Evolutionary conservation across 441 rosid species (phyloP), one percentile per base, ranked within the genome.

Genomic region (Erodium trifolium): DNA sequence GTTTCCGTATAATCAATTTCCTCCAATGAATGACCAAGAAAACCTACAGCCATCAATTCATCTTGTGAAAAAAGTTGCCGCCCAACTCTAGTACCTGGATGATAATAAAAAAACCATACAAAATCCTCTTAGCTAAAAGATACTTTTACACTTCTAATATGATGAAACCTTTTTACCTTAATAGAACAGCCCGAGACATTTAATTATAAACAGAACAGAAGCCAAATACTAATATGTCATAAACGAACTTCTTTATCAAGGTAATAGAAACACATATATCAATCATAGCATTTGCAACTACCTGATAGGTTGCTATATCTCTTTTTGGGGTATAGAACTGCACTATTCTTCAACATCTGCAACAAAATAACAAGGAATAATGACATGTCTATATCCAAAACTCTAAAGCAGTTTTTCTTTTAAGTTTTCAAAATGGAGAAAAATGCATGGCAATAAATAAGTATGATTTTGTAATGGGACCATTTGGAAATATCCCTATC

Each of bases 31-130:
- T 62, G 75, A 49, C 78, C 71, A 65, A 47, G 78, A 74, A 84
- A 75, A 55, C 84, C 87, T 23, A 74, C 43, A 5, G 77, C 82
- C 47, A 74, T 76, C 80, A 84, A 75, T 69, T 84, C 84, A 68
- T 74, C 75, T 13, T 76, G 75, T 66, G 82, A 82, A 72, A 47
- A 77, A 53, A 84, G 82, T 67, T 63, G 67, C 45, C 72, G 73
- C 72, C 84, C 85, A 68, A 77, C 82, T 60, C 55, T 43, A 68
- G 78, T 68, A 62, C 81, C 87, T 84, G 72, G 70, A 75, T 4
- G 2, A 23, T 23, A 65, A 62, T 67, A 67, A 51, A 35, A 47
- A 18, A 18, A 18, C 43, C 12, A 18, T 9, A 64, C 60, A 57
- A 23, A 70, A 13, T 18, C 49, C 59, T 12, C 55, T 29, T 67